Evolutionary conservation across 2,329 filamentous ascomycete species (phyloP).

Genomic region (Talaromyces islandicus): DNA sequence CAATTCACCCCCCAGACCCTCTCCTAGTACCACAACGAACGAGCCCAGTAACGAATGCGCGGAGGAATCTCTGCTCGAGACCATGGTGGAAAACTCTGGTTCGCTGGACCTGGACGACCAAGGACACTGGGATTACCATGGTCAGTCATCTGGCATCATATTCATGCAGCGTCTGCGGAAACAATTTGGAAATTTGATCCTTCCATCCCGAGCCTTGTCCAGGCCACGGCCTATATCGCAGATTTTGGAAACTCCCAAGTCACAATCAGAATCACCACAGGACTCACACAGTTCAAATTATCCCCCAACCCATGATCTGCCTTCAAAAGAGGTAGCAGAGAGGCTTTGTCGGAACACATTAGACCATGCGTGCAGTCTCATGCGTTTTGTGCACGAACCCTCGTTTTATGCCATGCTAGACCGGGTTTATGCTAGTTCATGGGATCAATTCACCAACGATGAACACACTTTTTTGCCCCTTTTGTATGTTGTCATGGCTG

Average conservation of each 20-base stretch:
- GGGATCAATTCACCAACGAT: conserved; percentile 56
- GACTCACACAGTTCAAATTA: conserved; percentile 36
- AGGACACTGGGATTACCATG: conserved; percentile 92
- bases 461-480: conserved; percentile 66
- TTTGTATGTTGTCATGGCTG: conserved; percentile 63
- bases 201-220: conserved; percentile 52
- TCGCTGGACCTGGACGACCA: conserved; percentile 86
- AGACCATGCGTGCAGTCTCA: conserved; percentile 56
- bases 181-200: conserved; percentile 73
- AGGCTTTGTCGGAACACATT: conserved; percentile 55
- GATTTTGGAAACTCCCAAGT: conserved; percentile 65
- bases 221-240: conserved; percentile 47
- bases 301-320: conserved; percentile 60
- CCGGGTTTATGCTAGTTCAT: conserved; percentile 65
- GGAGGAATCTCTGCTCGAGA: conserved; percentile 71
- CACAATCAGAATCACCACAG: conserved; percentile 59
- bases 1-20: conserved; percentile 12
- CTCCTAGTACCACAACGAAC: conserved; percentile 15
- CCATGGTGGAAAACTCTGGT: conserved; percentile 91
- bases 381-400: conserved; percentile 74
- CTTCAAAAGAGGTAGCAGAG: conserved; percentile 53
- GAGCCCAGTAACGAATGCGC: conserved; percentile 36
- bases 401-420: conserved; percentile 74
- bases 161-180: conserved; percentile 84
- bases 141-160: conserved; percentile 83